Base-by-base conservation (phyloP, 129 eudicot species). In the carrot (Daucus carota) region DNA sequence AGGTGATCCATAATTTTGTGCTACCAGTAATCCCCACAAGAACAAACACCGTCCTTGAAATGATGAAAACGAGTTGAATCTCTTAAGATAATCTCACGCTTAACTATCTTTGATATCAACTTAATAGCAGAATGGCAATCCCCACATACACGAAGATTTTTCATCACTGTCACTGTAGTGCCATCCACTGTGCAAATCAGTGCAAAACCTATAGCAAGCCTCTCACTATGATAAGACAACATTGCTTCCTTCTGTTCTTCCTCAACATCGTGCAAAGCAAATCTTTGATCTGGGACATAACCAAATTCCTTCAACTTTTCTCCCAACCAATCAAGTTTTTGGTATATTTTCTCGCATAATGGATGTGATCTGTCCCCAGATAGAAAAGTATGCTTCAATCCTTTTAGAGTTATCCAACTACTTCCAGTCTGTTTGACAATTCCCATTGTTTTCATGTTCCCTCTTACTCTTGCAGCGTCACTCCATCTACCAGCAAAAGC, bases 401-500 rank as follows among this genome's bases (percentile, higher is more conserved):
- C 88, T 78, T 79, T 84, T 22, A 70, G 80, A 73, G 62, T 82
- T 33, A 87, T 82, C 98, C 96, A 90, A 77, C 98, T 93, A 1
- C 73, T 33, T 57, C 96, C 96, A 0, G 85, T 84, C 74, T 82
- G 89, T 81, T 90, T 87, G 28, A 83, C 36, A 44, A 75, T 62
- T 42, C 84, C 81, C 52, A 81, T 86, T 71, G 26, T 80, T 76
- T 91, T 87, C 97, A 91, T 94, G 40, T 80, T 36, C 68, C 70
- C 80, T 70, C 92, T 87, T 44, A 89, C 74, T 83, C 90, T 94
- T 44, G 90, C 88, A 38, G 75, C 92, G 77, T 94, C 98, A 40
- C 24, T 82, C 96, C 98, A 89, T 84, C 85, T 86, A 76, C 92
- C 93, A 38, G 83, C 80, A 59, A 68, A 78, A 44, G 97, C 98